Evolutionary conservation across 352 stramenopile genomes (phyloP).

Genomic region (Phytophthora fragariaefolia): DNA sequence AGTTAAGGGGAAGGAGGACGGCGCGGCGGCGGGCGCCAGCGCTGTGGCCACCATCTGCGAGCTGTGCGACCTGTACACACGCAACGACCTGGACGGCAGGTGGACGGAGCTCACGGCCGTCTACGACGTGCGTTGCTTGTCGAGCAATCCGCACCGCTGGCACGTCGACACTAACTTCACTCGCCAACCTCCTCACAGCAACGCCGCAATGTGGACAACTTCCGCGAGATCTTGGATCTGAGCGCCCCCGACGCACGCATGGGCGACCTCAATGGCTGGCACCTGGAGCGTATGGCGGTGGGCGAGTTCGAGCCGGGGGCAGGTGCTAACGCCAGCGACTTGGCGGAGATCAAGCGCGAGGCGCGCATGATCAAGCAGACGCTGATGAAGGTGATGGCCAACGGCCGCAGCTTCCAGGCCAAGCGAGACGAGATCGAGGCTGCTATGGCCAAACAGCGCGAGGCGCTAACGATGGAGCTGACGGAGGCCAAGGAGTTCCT

Average conservation of each 20-base stretch:
- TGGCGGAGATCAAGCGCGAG: slow-evolving; percentile 69
- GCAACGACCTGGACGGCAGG: slow-evolving; percentile 66
- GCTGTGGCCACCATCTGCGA: slow-evolving; percentile 48
- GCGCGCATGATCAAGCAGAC: slow-evolving; percentile 60
- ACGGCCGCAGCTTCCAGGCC: slow-evolving; percentile 53
- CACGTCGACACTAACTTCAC: slow-evolving; percentile 1
- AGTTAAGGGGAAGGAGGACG: slow-evolving; percentile 42
- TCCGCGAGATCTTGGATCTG: slow-evolving; percentile 77
- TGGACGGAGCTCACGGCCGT: slow-evolving; percentile 71
- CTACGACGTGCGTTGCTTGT: slow-evolving; percentile 64
- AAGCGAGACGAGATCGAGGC: slow-evolving; percentile 63
- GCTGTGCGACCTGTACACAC: slow-evolving; percentile 74
- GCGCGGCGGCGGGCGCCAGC: slow-evolving; percentile 13
- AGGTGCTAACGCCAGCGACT: slow-evolving; percentile 40
- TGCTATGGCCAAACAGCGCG: slow-evolving; percentile 78
- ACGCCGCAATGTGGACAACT: slow-evolving; percentile 79
- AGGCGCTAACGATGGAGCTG: slow-evolving; percentile 67
- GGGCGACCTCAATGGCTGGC: slow-evolving; percentile 74
- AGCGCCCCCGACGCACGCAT: slow-evolving; percentile 64
- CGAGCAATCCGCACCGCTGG: too few relatives aligned
- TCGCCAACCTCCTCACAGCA: slow-evolving; percentile 45
- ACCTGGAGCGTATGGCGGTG: slow-evolving; percentile 84
- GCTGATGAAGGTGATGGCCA: slow-evolving; percentile 65
- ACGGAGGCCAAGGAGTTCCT: slow-evolving; percentile 78
- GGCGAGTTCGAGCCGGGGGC: slow-evolving; percentile 63